A percentile compares a stretch with the other conserved stretches of the same genome.
Conservation (phyloP, 208 protist genomes). For the Acanthamoeba lenticulata region DNA sequence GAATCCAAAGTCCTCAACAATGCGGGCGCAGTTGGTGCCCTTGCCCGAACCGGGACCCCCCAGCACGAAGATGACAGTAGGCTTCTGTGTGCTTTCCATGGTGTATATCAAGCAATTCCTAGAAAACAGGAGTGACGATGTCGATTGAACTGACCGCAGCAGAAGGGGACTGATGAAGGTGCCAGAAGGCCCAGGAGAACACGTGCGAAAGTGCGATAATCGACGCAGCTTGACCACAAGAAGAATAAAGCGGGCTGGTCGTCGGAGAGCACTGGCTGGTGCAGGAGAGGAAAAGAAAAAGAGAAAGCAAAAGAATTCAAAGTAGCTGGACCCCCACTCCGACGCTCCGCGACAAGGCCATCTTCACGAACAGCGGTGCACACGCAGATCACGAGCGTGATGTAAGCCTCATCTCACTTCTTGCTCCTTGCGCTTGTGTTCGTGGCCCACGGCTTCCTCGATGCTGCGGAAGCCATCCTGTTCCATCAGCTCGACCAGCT, state of each 20-base stretch:
- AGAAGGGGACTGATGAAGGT: neutral
- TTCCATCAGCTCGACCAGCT: conserved; percentile 67
- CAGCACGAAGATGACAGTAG: conserved; percentile 81
- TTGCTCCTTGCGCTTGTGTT: conserved; percentile 13
- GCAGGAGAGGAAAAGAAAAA: neutral
- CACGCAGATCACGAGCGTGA: too few relatives aligned
- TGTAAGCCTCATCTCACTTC: neutral
- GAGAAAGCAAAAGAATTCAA: neutral
- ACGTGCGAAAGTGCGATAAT: neutral
- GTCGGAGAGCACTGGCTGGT: too few relatives aligned
- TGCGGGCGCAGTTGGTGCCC: conserved; percentile 92
- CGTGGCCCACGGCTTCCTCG: conserved; percentile 80
- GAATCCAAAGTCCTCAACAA: conserved; percentile 87
- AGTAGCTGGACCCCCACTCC: too few relatives aligned
- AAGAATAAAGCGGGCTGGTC: neutral
- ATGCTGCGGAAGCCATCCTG: conserved; percentile 77
- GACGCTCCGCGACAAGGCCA: too few relatives aligned
- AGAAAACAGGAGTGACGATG: neutral
- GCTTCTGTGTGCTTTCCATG: conserved; percentile 33
- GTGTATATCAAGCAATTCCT: neutral
- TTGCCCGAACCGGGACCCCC: conserved; percentile 94
- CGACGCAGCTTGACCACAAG: neutral
- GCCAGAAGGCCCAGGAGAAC: too few relatives aligned
- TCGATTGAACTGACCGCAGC: conserved; percentile 5
- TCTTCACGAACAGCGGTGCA: too few relatives aligned